A percentile compares a stretch with the other conserved stretches of the same genome.
phyloP scores from a whole-genome alignment of 768 basidiomycete genomes.

The Phylloporus sp. region DNA sequence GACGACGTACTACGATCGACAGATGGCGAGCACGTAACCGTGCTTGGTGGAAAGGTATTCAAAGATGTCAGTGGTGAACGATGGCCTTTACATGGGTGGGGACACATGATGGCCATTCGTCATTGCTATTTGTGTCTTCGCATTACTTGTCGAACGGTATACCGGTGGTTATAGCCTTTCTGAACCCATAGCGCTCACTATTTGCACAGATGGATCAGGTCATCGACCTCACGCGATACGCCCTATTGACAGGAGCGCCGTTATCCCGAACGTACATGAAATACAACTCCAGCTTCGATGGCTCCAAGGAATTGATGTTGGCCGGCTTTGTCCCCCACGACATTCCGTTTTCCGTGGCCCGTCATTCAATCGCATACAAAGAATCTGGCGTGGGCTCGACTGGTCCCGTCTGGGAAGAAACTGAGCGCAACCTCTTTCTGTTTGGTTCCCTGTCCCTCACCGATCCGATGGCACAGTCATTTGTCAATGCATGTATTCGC shows the following conservation, averaged over 20 bases:
- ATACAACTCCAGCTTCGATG: constrained; percentile 22
- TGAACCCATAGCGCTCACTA: neutral
- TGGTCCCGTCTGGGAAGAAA: constrained; percentile 30
- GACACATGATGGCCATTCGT: constrained; percentile 30
- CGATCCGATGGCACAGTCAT: constrained; percentile 26
- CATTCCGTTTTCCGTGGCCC: constrained; percentile 22
- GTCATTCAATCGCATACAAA: constrained; percentile 20
- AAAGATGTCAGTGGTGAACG: constrained; percentile 24
- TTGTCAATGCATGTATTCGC: constrained; percentile 31
- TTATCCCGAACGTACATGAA: constrained; percentile 19
- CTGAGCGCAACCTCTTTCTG: constrained; percentile 22
- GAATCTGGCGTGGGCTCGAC: constrained; percentile 5
- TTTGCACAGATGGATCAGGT: constrained; percentile 26
- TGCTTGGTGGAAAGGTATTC: constrained; percentile 34
- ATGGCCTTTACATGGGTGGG: constrained; percentile 36
- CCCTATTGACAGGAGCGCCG: constrained; percentile 14
- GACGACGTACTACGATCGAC: constrained; percentile 32
- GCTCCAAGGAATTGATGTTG: constrained; percentile 26
- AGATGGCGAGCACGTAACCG: constrained; percentile 26
- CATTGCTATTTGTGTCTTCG: constrained; percentile 34
- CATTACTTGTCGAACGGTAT: constrained; percentile 29
- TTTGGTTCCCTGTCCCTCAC: constrained; percentile 26
- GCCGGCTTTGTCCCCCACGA: constrained; percentile 30
- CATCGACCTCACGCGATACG: constrained; percentile 29
- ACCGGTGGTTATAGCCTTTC: neutral